These are phyloP conservation scores for Sporothrix phasma DNA, from an alignment of 2,329 filamentous ascomycete genomes.

Conservation along the genomic window DNA sequence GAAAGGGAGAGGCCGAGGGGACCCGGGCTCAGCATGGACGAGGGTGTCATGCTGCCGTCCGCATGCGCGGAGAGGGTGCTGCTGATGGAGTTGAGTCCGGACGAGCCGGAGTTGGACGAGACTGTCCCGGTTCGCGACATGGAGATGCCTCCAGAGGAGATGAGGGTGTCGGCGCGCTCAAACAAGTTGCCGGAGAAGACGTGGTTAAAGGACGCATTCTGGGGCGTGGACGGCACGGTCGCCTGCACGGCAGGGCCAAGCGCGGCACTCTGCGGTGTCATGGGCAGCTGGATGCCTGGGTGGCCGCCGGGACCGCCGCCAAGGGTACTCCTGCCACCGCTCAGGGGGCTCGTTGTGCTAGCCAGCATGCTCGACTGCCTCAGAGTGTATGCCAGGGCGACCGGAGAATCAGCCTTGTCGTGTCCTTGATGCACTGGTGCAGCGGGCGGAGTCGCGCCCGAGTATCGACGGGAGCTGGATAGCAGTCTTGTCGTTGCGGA, in stretches of 20 bases:
- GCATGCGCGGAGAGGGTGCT: constrained; percentile 22
- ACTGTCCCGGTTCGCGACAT: constrained; percentile 48
- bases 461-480: constrained; percentile 55
- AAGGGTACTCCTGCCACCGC: constrained; percentile 15
- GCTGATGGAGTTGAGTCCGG: constrained; percentile 32
- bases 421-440: constrained; percentile 74
- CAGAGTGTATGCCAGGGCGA: constrained; percentile 43
- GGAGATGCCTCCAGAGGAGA: constrained; percentile 48
- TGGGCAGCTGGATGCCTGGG: constrained; percentile 45
- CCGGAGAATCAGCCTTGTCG: constrained; percentile 56
- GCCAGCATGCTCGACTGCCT: constrained; percentile 25
- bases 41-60: constrained; percentile 25
- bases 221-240: constrained; percentile 66
- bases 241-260: constrained; percentile 84
- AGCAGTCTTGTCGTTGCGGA: constrained; percentile 46
- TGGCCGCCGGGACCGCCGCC: constrained; percentile 2
- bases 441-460: constrained; percentile 67
- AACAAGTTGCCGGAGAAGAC: constrained; percentile 51
- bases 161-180: constrained; percentile 48
- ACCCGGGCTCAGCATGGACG: constrained; percentile 24
- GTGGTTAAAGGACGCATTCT: constrained; percentile 45
- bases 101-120: constrained; percentile 52
- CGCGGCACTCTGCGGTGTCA: constrained; percentile 82
- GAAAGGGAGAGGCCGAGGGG: constrained; percentile 22
- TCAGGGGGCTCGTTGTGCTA: constrained; percentile 27